Evolutionary conservation across 208 protist species (phyloP).

Genomic region (Wallacemonas rigidus): DNA sequence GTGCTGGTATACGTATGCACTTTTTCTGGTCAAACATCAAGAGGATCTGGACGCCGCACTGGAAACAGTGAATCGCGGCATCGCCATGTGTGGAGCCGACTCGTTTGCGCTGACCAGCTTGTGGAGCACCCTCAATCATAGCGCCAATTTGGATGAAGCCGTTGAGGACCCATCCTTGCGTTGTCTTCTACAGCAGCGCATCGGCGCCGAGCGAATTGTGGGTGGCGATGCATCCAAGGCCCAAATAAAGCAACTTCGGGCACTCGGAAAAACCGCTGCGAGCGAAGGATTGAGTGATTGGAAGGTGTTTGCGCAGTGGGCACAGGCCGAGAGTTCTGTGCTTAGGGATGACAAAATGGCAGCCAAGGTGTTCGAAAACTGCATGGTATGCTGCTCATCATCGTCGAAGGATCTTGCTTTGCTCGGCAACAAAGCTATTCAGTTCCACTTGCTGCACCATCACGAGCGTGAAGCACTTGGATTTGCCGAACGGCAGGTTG

Average conservation of each 20-base stretch:
- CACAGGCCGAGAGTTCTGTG: slow-evolving; percentile 44
- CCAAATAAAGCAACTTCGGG: slow-evolving; percentile 51
- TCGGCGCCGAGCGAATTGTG: slow-evolving; percentile 17
- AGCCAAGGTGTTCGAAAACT: slow-evolving; percentile 72
- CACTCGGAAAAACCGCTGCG: slow-evolving; percentile 63
- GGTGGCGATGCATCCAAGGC: slow-evolving; percentile 20
- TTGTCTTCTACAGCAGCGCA: slow-evolving; percentile 27
- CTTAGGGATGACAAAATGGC: slow-evolving; percentile 65
- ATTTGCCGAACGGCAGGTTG: slow-evolving; percentile 77
- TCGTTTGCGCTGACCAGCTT: slow-evolving; percentile 65
- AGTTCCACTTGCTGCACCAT: slow-evolving; percentile 66
- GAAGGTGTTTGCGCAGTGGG: slow-evolving; percentile 87
- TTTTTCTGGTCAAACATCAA: slow-evolving; percentile 62
- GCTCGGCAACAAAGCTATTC: slow-evolving; percentile 59
- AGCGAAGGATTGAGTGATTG: slow-evolving; percentile 60
- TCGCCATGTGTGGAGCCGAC: slow-evolving; percentile 18
- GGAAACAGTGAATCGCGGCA: slow-evolving; percentile 40
- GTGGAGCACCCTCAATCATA: slow-evolving; percentile 15
- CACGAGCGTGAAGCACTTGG: slow-evolving; percentile 72
- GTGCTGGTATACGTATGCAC: slow-evolving; percentile 74
- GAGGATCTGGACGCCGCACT: slow-evolving; percentile 48
- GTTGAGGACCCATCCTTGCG: background rate
- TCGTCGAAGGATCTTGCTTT: slow-evolving; percentile 53
- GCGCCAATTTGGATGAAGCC: background rate
- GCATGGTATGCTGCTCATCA: slow-evolving; percentile 63